A percentile compares a stretch with the other conserved stretches of the same genome.
Conservation (phyloP, 2,329 filamentous ascomycete genomes). For the Cephalotrichum gorgonifer region DNA sequence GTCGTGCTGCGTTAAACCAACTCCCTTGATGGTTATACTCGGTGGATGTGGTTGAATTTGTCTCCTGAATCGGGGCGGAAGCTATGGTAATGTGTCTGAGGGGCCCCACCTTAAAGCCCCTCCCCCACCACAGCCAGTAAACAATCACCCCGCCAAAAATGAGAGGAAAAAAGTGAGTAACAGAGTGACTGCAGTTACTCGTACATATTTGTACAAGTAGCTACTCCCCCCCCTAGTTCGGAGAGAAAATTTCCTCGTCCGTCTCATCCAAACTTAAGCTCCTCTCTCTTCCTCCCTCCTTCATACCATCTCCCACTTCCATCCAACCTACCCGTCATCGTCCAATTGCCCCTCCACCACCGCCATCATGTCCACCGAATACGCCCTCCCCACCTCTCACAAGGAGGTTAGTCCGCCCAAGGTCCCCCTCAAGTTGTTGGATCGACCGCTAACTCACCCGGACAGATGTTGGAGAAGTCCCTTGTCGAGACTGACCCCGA, state of each 20-base stretch:
- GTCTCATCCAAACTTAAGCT: neutral
- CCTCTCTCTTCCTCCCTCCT: slow-evolving; percentile 4
- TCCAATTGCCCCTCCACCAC: slow-evolving; percentile 4
- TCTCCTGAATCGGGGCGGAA: too few relatives aligned
- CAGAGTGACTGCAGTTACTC: neutral
- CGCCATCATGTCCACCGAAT: slow-evolving; percentile 29
- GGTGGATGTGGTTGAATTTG: too few relatives aligned
- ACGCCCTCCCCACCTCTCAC: slow-evolving; percentile 43
- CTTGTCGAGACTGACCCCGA: slow-evolving; percentile 86
- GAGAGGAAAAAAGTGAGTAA: neutral
- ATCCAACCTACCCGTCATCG: neutral
- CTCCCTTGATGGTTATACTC: too few relatives aligned
- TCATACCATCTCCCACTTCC: slow-evolving; percentile 2
- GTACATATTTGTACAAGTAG: neutral
- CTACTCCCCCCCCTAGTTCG: neutral
- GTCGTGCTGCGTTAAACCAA: too few relatives aligned
- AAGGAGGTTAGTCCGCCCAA: slow-evolving; percentile 34
- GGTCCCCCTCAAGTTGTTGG: neutral
- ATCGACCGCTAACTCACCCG: slow-evolving; percentile 10
- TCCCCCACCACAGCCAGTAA: too few relatives aligned
- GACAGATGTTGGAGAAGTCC: slow-evolving; percentile 88
- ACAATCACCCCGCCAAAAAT: too few relatives aligned
- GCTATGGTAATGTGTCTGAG: too few relatives aligned
- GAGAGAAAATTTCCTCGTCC: neutral
- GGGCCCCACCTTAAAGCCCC: too few relatives aligned